Base-by-base conservation (phyloP, 2,329 filamentous ascomycete genomes). In the Penicillium digitatum region DNA sequence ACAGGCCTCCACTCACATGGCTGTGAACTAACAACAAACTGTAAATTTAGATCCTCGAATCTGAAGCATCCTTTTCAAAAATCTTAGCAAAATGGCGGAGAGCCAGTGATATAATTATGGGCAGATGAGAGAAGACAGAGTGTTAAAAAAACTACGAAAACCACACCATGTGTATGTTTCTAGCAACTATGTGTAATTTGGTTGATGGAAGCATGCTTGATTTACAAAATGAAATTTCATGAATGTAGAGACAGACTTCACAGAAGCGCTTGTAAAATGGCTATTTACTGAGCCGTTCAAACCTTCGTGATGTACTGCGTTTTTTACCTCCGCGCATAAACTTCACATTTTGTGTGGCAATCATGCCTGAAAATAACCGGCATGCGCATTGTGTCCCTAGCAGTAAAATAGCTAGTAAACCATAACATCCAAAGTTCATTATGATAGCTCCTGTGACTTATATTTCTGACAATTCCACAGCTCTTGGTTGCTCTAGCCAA, bases 31-130 rank as follows among this genome's bases (percentile, higher is more conserved):
- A 24, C 12, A 18, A 5, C 34, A n/a, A n/a, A 8, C 5, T 0
- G 3, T 8, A 32, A n/a, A 8, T 8, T 5, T 4, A 2, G 9
- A 1, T 8, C 7, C 14, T 16, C 1, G 2, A 3, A 22, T 11
- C 1, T 7, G 0, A 3, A 32, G 20, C 1, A 5, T 16, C 10
- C 0, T 10, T 14, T 22, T 6, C 3, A 16, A 3, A 7, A 0
- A 0, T 14, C 18, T 22, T 7, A 3, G 4, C 5, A 11, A 22
- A 14, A 6, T 2, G 16, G 27, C 1, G 2, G 7, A 44, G 7
- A 31, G 0, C 5, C 2, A 44, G 7, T 16, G 2, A 22, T 45
- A 22, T 31, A 22, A 29, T 5, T 31, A 31, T 29, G 7, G 3
- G 18, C 2, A 22, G 18, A 16, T 16, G 12, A 32, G 12, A 45